These are phyloP conservation scores for Microthyrium microscopicum DNA, from an alignment of 2,329 filamentous ascomycete genomes.

Conservation along the genomic window DNA sequence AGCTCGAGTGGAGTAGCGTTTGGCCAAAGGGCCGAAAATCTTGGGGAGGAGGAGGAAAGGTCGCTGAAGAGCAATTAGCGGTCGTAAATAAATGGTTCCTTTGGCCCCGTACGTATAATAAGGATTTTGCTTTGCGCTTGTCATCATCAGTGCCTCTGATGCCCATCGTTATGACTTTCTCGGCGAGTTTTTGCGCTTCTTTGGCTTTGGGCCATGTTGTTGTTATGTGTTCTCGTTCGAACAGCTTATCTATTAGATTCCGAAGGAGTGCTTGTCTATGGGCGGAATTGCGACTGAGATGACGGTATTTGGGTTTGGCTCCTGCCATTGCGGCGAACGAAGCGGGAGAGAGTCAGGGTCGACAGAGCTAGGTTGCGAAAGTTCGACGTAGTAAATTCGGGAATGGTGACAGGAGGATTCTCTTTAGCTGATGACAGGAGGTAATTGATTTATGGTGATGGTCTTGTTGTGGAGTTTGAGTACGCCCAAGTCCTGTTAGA, in stretches of 20 bases:
- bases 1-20: slow-evolving; percentile 61
- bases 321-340: slow-evolving; percentile 53
- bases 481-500: too few species aligned
- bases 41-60: slow-evolving; percentile 60
- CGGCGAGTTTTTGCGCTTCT: slow-evolving; percentile 82
- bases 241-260: slow-evolving; percentile 88
- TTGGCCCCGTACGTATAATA: slow-evolving; percentile 58
- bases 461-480: not conserved
- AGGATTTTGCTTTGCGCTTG: slow-evolving; percentile 54
- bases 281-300: slow-evolving; percentile 68
- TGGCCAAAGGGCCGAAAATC: slow-evolving; percentile 66
- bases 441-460: not conserved
- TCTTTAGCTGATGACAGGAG: not conserved
- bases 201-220: slow-evolving; percentile 97
- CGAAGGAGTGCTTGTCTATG: slow-evolving; percentile 86
- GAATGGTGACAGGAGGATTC: not conserved
- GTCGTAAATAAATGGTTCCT: not conserved
- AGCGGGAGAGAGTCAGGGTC: not conserved
- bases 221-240: slow-evolving; percentile 81
- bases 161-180: slow-evolving; percentile 84
- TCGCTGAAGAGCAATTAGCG: slow-evolving; percentile 31
- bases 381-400: not conserved
- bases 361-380: not conserved
- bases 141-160: slow-evolving; percentile 85
- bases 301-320: slow-evolving; percentile 72